Evolutionary conservation across 495 filamentous ascomycete species (phyloP).

Genomic region (Aspergillus nidulans): DNA sequence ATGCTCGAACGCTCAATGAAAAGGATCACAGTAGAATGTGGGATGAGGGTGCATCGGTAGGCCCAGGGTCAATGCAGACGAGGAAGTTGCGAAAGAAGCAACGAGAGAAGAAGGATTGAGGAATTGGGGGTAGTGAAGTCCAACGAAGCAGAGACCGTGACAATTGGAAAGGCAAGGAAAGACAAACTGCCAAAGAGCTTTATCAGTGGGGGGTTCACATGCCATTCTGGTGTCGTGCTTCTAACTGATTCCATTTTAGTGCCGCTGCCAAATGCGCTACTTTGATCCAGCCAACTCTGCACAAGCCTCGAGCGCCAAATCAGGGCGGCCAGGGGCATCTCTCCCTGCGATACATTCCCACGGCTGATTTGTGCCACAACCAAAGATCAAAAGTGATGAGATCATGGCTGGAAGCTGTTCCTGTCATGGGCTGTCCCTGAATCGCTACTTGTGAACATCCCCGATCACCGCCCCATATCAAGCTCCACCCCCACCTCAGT

Average conservation of each 20-base stretch:
- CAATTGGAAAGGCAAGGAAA: no score
- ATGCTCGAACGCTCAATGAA: background rate
- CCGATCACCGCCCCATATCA: background rate
- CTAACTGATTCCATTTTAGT: background rate
- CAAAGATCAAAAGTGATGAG: background rate
- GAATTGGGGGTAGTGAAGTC: background rate
- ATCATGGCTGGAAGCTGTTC: background rate
- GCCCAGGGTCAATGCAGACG: conserved; percentile 1
- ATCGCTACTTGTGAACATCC: background rate
- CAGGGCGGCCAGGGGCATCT: background rate
- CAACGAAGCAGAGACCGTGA: background rate
- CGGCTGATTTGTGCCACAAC: background rate
- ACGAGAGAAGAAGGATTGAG: background rate
- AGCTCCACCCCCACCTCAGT: background rate
- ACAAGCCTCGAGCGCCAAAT: background rate
- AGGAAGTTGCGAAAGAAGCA: conserved; percentile 1
- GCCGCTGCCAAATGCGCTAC: background rate
- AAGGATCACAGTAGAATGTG: background rate
- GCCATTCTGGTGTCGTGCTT: background rate
- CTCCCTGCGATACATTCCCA: background rate
- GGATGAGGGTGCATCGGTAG: background rate
- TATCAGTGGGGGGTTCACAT: conserved; percentile 4
- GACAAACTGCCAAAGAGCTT: background rate
- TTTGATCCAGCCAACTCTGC: background rate
- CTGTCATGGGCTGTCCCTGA: background rate